phyloP scores from a whole-genome alignment of 2,329 filamentous ascomycete species.

The Hypoxylon sp. region DNA sequence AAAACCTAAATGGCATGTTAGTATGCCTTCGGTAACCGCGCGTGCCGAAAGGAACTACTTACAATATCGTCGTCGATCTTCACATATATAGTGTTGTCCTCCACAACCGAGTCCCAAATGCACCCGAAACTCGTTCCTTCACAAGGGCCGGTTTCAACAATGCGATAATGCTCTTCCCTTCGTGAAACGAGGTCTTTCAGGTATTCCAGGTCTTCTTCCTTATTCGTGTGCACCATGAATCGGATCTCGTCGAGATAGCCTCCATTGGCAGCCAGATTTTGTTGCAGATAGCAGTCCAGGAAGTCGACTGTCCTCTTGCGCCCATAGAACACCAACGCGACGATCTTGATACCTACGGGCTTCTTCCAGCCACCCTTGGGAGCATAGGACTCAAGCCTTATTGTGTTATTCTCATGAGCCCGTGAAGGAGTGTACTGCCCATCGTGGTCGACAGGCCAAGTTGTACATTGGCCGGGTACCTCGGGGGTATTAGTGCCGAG shows the following conservation, averaged over 20 bases:
- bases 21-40: neutral
- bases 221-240: slow-evolving; percentile 61
- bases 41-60: slow-evolving; percentile 42
- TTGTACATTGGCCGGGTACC: slow-evolving; percentile 49
- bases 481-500: neutral
- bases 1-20: slow-evolving; percentile 46
- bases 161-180: slow-evolving; percentile 58
- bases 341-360: slow-evolving; percentile 54
- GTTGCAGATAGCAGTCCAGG: slow-evolving; percentile 63
- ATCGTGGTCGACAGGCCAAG: slow-evolving; percentile 48
- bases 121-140: slow-evolving; percentile 57
- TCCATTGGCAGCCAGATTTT: slow-evolving; percentile 62
- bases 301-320: slow-evolving; percentile 61
- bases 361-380: slow-evolving; percentile 52
- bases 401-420: slow-evolving; percentile 20
- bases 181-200: slow-evolving; percentile 58
- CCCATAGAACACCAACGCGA: slow-evolving; percentile 64
- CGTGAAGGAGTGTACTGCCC: slow-evolving; percentile 38
- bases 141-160: slow-evolving; percentile 55
- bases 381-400: slow-evolving; percentile 45
- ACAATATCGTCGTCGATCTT: slow-evolving; percentile 64
- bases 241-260: slow-evolving; percentile 63
- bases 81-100: slow-evolving; percentile 60
- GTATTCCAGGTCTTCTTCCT: slow-evolving; percentile 58
- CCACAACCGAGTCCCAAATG: slow-evolving; percentile 54